Evolutionary conservation across 805 yeast genomes (phyloP), one percentile per base, ranked within the genome.

Genomic region (Wickerhamiella kazuoi): DNA sequence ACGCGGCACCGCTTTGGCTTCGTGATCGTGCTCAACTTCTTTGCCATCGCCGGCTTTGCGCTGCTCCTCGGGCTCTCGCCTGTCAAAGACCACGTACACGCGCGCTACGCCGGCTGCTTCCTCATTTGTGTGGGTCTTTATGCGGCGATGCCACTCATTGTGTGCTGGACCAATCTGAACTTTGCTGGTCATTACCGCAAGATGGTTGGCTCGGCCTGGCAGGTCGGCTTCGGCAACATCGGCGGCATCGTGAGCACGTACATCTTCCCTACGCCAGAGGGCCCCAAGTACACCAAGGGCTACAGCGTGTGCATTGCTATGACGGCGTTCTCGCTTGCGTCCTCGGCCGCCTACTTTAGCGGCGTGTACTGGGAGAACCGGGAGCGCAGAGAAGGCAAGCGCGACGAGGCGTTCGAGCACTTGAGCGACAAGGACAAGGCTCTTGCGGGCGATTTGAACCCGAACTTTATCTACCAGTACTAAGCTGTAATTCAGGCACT

Each of bases 201-300:
- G 43, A 64, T 71, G 37, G 71, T 69, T 13, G 74, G 72, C 8
- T 61, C 76, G 9, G 76, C 74, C 1, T 69, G 68, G 63, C 74
- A 72, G 48, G 69, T 76, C 49, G 82, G 82, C 0, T 74, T 76
- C 49, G 83, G 81, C 39, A 76, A 76, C 56, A 74, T 74, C 50
- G 83, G 82, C 35, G 82, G 81, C 43, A 75, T 76, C 48, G 65
- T 76, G 41, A 61, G 81, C 4, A 67, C 79, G 2, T 76, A 64
- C 47, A 56, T 73, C 17, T 76, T 71, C 59, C 61, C 70, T 34
- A 48, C 67, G 30, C 48, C 54, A 30, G 80, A 75, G 45, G 65
- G 78, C 13, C 83, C 83, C n/a, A 57, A 56, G 24, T 76, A 69
- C 52, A 61, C 50, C 28, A 71, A 67, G 33, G 84, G 82, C 31